phyloP scores from a whole-genome alignment of 2,329 filamentous ascomycete genomes.

The Cordyceps javanica region DNA sequence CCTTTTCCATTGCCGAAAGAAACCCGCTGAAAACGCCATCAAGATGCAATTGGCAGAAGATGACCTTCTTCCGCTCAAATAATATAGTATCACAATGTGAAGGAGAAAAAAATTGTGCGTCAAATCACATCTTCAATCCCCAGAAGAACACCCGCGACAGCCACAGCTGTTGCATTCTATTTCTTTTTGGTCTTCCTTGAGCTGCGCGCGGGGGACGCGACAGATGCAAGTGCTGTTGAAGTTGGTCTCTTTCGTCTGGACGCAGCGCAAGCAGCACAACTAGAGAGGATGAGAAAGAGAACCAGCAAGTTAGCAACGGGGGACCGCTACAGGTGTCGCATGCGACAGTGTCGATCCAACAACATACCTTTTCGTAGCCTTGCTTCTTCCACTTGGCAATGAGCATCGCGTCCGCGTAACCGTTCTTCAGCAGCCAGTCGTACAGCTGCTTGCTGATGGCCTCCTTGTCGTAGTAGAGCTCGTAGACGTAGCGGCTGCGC shows the following conservation, averaged over 20 bases:
- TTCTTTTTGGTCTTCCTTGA: conserved; percentile 77
- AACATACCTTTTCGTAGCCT: conserved; percentile 85
- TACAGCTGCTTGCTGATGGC: conserved; percentile 89
- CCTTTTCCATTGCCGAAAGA: conserved; percentile 2
- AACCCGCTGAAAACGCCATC: conserved; percentile 8
- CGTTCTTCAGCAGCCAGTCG: conserved; percentile 94
- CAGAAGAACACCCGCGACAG: conserved; percentile 83
- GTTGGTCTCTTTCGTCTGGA: conserved; percentile 99
- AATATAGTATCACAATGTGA: not conserved
- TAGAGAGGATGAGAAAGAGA: conserved; percentile 27
- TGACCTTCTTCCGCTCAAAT: not conserved
- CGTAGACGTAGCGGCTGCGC: conserved; percentile 87
- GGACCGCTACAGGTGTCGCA: too few species aligned
- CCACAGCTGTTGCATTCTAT: conserved; percentile 95
- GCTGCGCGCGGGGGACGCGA: conserved; percentile 78
- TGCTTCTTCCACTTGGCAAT: conserved; percentile 99
- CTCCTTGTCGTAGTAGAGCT: conserved; percentile 96
- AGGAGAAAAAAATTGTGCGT: not conserved
- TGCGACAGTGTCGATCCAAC: not conserved
- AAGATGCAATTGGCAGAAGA: not conserved
- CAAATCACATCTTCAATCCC: conserved; percentile 50
- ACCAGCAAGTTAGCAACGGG: not conserved
- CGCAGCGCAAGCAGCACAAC: conserved; percentile 91
- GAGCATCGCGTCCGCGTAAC: conserved; percentile 87
- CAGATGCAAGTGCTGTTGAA: conserved; percentile 98